Conservation (phyloP, 192 early-diverging fungal genomes). For the Geosiphon pyriformis region DNA sequence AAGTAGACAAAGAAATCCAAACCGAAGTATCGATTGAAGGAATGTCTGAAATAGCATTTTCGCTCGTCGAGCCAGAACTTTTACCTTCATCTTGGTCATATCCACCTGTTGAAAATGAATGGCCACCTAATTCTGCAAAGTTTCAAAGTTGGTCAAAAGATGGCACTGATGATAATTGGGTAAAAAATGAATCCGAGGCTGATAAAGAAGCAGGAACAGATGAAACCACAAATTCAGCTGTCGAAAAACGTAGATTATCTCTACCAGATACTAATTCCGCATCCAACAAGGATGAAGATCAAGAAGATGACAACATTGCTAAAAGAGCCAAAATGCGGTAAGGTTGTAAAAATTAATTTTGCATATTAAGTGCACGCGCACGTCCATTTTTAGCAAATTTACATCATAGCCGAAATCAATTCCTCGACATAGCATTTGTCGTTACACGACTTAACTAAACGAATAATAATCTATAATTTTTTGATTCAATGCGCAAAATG, state of each 20-base stretch:
- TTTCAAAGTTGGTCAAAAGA: conserved; percentile 4
- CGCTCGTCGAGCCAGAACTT: too few species aligned
- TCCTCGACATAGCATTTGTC: not conserved
- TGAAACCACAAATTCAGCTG: not conserved
- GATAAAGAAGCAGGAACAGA: not conserved
- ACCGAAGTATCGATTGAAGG: not conserved
- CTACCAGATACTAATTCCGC: not conserved
- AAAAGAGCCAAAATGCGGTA: not conserved
- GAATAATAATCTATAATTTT: not conserved
- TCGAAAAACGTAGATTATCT: not conserved
- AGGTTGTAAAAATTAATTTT: not conserved
- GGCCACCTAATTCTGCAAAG: not conserved
- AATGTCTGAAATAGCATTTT: too few species aligned
- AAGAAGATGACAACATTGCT: not conserved
- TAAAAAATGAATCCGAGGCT: conserved; percentile 2
- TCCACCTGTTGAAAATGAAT: not conserved
- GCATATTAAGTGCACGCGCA: conserved; percentile 1
- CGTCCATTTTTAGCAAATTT: not conserved
- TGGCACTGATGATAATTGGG: not conserved
- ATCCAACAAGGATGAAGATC: not conserved
- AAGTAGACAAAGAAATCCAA: not conserved
- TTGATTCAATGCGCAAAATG: not conserved
- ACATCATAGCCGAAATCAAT: not conserved
- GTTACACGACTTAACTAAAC: not conserved
- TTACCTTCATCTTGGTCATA: not conserved